These are phyloP conservation scores for Neltuma alba DNA, from an alignment of 306 rosid species.

Conservation along the genomic window DNA sequence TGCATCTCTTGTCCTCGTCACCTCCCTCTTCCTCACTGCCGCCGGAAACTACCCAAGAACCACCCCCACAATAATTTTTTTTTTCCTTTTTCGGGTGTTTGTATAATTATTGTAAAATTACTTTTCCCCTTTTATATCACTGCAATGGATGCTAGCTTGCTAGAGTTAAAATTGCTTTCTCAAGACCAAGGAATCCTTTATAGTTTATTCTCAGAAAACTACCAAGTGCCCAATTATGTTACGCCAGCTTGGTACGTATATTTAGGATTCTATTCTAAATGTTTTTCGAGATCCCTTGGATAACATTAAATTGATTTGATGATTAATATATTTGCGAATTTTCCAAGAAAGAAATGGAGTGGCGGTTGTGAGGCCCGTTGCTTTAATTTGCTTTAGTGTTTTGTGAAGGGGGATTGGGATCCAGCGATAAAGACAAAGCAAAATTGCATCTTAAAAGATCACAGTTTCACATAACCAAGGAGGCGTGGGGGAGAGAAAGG, in stretches of 20 bases:
- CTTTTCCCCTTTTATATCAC: background rate
- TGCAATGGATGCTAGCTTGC: conserved; percentile 2
- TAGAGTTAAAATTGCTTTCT: background rate
- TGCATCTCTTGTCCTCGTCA: conserved; percentile 40
- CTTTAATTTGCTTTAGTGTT: background rate
- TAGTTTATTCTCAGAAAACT: background rate
- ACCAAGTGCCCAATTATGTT: background rate
- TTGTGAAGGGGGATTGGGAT: background rate
- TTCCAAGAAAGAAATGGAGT: background rate
- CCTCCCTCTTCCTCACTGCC: conserved; percentile 5
- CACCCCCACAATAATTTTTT: conserved; percentile 22
- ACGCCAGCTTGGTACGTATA: background rate
- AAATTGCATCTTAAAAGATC: conserved; percentile 9
- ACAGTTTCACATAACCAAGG: background rate
- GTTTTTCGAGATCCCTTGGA: background rate
- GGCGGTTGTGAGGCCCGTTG: background rate
- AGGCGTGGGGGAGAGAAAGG: background rate
- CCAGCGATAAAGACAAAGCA: conserved; percentile 4
- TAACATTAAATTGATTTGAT: background rate
- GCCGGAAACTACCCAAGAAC: conserved; percentile 9
- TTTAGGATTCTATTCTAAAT: background rate
- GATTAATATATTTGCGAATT: background rate
- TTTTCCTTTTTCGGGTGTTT: conserved; percentile 27
- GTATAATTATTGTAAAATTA: conserved; percentile 18
- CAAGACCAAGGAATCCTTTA: too few relatives aligned